A percentile compares a stretch with the other conserved stretches of the same genome.
phyloP scores from a whole-genome alignment of 495 filamentous ascomycete genomes.

The Glarea lozoyensis region DNA sequence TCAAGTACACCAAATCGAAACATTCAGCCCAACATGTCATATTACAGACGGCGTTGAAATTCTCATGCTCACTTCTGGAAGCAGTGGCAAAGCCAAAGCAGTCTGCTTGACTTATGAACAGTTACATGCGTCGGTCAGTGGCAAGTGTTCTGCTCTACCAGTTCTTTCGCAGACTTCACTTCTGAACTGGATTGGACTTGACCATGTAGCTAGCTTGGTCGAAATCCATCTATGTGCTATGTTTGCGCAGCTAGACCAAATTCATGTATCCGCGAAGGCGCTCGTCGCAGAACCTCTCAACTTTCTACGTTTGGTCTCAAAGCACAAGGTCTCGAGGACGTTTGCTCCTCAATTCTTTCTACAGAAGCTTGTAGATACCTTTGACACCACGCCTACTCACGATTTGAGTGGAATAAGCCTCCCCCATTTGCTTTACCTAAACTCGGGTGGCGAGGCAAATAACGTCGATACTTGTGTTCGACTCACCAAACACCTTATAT shows the following conservation, averaged over 20 bases:
- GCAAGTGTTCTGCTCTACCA: conserved; percentile 25
- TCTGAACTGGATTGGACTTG: conserved; percentile 43
- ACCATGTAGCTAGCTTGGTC: conserved; percentile 44
- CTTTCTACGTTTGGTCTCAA: conserved; percentile 32
- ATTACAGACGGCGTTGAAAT: no score
- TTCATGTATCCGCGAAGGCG: conserved; percentile 35
- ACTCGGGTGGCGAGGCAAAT: no score
- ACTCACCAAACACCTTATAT: no score
- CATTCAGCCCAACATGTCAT: no score
- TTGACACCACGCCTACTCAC: no score
- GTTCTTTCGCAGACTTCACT: conserved; percentile 21
- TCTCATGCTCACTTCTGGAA: conserved; percentile 52
- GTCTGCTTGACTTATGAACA: conserved; percentile 37
- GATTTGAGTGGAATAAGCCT: no score
- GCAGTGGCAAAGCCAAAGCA: conserved; percentile 47
- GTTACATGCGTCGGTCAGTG: conserved; percentile 34
- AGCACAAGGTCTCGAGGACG: conserved; percentile 32
- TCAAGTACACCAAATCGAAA: no score
- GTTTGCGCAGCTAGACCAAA: conserved; percentile 26
- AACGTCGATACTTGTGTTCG: no score
- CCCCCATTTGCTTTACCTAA: no score
- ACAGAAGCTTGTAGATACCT: conserved; percentile 11
- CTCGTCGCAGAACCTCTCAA: conserved; percentile 31
- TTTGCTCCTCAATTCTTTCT: conserved; percentile 54
- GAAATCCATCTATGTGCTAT: conserved; percentile 45